Percentiles rank a stretch among this genome's conserved stretches.
These are phyloP conservation scores for Fusarium begoniae DNA, from an alignment of 2,329 filamentous ascomycete genomes.

Conservation along the genomic window DNA sequence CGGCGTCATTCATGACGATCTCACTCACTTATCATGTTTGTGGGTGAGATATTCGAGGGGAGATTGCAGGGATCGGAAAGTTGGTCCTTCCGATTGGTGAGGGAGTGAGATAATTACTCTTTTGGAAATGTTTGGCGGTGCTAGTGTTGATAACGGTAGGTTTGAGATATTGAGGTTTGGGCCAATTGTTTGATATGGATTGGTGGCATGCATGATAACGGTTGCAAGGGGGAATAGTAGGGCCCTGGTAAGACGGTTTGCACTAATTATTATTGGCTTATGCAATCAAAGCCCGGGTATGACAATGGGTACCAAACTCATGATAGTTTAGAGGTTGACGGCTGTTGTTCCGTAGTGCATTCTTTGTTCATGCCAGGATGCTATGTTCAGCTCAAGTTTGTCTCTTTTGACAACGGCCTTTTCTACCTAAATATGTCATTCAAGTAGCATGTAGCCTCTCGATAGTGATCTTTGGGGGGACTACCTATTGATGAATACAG, in stretches of 20 bases:
- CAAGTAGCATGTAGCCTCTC: rapidly evolving
- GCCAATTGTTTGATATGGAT: neutral
- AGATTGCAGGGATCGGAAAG: slow-evolving; percentile 20
- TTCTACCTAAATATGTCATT: rapidly evolving
- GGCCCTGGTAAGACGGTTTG: rapidly evolving
- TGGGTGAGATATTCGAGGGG: neutral
- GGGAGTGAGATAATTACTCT: neutral
- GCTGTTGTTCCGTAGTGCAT: neutral
- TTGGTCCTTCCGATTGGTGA: slow-evolving; percentile 16
- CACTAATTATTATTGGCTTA: neutral
- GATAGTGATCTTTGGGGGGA: too few species aligned
- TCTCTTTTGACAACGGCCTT: rapidly evolving
- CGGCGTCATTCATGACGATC: neutral
- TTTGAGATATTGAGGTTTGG: neutral
- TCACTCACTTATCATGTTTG: neutral
- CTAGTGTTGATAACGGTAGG: neutral
- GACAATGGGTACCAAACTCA: too few species aligned
- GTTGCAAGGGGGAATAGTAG: rapidly evolving
- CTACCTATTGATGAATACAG: neutral
- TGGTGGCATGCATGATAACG: neutral
- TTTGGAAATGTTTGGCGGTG: slow-evolving; percentile 3
- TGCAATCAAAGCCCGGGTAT: too few species aligned
- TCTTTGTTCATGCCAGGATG: neutral
- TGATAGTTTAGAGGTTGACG: neutral
- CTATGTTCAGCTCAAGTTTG: neutral